phyloP scores from a whole-genome alignment of 805 yeast species.

The Sugiyamaella boreocaroliniensis region DNA sequence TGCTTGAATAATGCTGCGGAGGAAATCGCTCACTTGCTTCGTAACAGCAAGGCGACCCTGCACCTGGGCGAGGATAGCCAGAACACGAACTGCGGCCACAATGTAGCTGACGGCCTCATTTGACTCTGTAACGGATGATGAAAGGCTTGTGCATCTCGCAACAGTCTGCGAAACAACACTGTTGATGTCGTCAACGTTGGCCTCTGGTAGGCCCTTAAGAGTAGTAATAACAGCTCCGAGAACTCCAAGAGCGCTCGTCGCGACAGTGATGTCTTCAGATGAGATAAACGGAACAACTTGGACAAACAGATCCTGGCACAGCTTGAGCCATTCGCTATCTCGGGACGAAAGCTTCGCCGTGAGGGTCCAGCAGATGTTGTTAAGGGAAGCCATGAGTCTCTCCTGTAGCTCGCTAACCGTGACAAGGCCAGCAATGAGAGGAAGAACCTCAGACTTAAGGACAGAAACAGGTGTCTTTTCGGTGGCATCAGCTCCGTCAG shows the following conservation, averaged over 20 bases:
- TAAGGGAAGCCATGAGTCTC: constrained; percentile 58
- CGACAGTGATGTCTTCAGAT: constrained; percentile 24
- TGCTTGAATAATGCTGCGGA: constrained; percentile 31
- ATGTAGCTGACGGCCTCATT: constrained; percentile 36
- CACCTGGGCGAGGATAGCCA: constrained; percentile 44
- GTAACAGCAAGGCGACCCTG: constrained; percentile 43
- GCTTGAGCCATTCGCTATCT: constrained; percentile 36
- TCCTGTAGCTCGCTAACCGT: constrained; percentile 39
- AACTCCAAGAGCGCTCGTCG: constrained; percentile 35
- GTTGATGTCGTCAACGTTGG: not conserved
- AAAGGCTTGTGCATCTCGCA: constrained; percentile 16
- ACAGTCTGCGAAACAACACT: constrained; percentile 16
- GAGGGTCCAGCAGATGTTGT: constrained; percentile 62
- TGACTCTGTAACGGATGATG: constrained; percentile 16
- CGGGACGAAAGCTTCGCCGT: constrained; percentile 26
- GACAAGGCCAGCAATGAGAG: constrained; percentile 31
- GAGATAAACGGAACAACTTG: constrained; percentile 12
- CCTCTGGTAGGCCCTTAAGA: constrained; percentile 23
- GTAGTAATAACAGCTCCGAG: constrained; percentile 40
- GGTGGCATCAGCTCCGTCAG: not conserved
- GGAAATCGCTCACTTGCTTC: constrained; percentile 39
- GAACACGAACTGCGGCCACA: constrained; percentile 45
- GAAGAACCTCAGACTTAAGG: constrained; percentile 11
- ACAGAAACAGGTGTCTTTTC: constrained; percentile 10
- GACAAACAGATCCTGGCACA: constrained; percentile 26